Evolutionary conservation across 1,284 basidiomycete species (phyloP).

Genomic region (Sporisorium sorghi): DNA sequence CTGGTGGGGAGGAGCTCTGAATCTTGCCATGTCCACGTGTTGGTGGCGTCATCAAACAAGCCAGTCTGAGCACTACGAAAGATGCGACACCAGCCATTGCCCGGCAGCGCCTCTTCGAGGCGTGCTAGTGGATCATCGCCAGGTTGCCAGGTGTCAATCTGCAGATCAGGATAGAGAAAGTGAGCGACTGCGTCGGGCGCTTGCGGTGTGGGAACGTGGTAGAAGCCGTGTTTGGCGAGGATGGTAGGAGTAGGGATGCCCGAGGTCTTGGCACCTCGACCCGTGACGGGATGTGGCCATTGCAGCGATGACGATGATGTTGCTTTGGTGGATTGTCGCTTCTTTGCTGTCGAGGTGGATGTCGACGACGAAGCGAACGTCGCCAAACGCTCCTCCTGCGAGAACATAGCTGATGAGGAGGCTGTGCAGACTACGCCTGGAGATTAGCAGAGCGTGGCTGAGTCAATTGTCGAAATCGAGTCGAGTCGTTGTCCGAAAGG

Average conservation of each 20-base stretch:
- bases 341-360: constrained; percentile 37
- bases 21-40: constrained; percentile 40
- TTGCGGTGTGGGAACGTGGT: constrained; percentile 50
- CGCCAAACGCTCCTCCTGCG: constrained; percentile 45
- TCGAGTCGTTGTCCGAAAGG: background rate
- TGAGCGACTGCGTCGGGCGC: constrained; percentile 55
- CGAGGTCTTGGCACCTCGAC: constrained; percentile 32
- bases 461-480: background rate
- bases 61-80: constrained; percentile 32
- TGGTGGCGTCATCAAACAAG: constrained; percentile 27
- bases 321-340: constrained; percentile 33
- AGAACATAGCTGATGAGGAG: constrained; percentile 43
- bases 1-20: constrained; percentile 59
- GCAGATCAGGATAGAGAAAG: constrained; percentile 57
- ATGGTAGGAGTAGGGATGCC: constrained; percentile 54
- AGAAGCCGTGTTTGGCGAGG: constrained; percentile 64
- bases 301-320: constrained; percentile 13
- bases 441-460: background rate
- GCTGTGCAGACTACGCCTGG: too few relatives aligned
- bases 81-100: constrained; percentile 53
- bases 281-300: constrained; percentile 50
- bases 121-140: constrained; percentile 57
- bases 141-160: constrained; percentile 56
- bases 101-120: constrained; percentile 39
- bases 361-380: constrained; percentile 46